Evolutionary conservation across 1,139 yeast species (phyloP).

Genomic region (Diutina ranongensis): DNA sequence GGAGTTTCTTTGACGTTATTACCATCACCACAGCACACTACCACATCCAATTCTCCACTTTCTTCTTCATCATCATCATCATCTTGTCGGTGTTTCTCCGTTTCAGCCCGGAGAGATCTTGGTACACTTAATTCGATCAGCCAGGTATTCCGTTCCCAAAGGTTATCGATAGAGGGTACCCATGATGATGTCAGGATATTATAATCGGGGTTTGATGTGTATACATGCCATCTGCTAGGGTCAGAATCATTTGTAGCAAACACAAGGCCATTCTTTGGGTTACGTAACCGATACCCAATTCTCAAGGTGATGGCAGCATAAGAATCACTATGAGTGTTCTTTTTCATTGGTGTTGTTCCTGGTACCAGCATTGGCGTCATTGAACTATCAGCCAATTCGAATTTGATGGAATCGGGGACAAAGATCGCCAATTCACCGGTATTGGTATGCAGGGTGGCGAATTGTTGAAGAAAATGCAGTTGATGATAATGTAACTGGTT

Average conservation of each 20-base stretch:
- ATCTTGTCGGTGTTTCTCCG: slow-evolving; percentile 31
- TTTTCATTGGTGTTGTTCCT: slow-evolving; percentile 23
- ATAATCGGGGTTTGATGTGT: slow-evolving; percentile 68
- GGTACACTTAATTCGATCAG: slow-evolving; percentile 78
- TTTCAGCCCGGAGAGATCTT: slow-evolving; percentile 59
- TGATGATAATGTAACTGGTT: slow-evolving; percentile 3
- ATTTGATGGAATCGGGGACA: slow-evolving; percentile 60
- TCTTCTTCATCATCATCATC: slow-evolving; percentile 37
- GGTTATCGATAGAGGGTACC: slow-evolving; percentile 91
- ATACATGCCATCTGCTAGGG: slow-evolving; percentile 62
- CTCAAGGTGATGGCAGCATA: slow-evolving; percentile 66
- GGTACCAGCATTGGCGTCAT: slow-evolving; percentile 8
- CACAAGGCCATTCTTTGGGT: slow-evolving; percentile 65
- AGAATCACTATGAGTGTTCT: slow-evolving; percentile 23
- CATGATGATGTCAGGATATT: slow-evolving; percentile 84
- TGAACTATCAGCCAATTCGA: slow-evolving; percentile 40
- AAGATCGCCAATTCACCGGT: slow-evolving; percentile 64
- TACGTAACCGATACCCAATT: slow-evolving; percentile 53
- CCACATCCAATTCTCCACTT: slow-evolving; percentile 41
- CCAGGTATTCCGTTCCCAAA: slow-evolving; percentile 91
- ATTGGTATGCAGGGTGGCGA: slow-evolving; percentile 23
- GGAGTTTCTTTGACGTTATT: slow-evolving; percentile 36
- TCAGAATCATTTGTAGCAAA: slow-evolving; percentile 39
- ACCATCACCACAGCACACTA: slow-evolving; percentile 71
- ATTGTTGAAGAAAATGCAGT: slow-evolving; percentile 6